Evolutionary conservation across 192 early-diverging fungal species (phyloP), one percentile per base, ranked within the genome.

Genomic region (Dimargaris verticillata): DNA sequence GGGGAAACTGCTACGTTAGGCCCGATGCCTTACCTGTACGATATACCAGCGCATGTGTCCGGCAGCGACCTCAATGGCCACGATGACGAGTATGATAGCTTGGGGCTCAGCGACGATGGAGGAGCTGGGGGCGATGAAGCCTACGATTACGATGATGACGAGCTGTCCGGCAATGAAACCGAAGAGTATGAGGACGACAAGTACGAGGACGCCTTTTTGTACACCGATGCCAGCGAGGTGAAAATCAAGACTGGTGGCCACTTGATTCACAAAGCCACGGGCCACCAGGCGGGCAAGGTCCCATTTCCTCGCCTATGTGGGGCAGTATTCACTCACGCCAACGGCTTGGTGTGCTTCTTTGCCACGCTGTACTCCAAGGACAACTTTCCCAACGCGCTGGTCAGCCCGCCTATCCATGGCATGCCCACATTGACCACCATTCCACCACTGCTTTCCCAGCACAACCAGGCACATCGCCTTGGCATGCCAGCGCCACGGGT

Each of bases 231-330:
- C 4, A 61, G 20, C 44, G 29, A 54, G 24, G 59, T 61, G 18
- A 24, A 44, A 24, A 46, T 61, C 41, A 47, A 47, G 45, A 44
- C 42, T 2, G 59, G 45, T 15, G 59, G 42, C 28, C 42, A 46
- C 59, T 5, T 44, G 15, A 47, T 61, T 47, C 59, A 61, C 25
- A 61, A 67, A 5, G 70, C 57, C 28, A 63, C 49, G 44, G 62
- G 61, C 65, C 73, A 64, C 62, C 70, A 63, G 46, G 68, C 64
- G 53, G 47, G 64, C n/a, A 61, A 61, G 18, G 66, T 65, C 14
- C 71, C 74, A 46, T 76, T 76, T 26, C 74, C 74, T 18, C 62
- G 74, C 25, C 69, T 76, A 17, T 76, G 74, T 51, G 74, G 74
- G 57, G 74, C 67, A 12, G 67, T 67, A 47, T 76, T 76, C 44